These are phyloP conservation scores for Skeletonema costatum DNA, from an alignment of 108 stramenopile species.

Conservation along the genomic window DNA sequence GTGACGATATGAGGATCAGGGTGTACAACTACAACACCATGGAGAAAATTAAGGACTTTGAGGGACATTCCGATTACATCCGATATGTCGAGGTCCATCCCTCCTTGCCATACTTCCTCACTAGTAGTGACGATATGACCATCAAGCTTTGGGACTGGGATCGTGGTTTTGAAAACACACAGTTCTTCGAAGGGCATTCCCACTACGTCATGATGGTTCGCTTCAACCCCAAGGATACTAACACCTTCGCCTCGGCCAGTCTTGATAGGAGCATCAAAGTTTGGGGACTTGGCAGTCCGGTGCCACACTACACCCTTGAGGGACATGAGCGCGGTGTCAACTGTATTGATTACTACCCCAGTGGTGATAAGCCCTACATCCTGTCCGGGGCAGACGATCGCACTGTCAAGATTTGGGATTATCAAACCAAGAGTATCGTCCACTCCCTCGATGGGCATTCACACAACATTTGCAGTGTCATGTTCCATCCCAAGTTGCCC, in stretches of 20 bases:
- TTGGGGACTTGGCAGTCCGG: slow-evolving; percentile 91
- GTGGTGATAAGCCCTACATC: slow-evolving; percentile 99
- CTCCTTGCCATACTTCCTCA: slow-evolving; percentile 90
- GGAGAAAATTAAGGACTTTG: slow-evolving; percentile 98
- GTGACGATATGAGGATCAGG: slow-evolving; percentile 93
- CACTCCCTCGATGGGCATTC: slow-evolving; percentile 98
- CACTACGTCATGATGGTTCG: slow-evolving; percentile 99
- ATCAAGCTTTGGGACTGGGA: slow-evolving; percentile 99
- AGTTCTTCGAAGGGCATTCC: slow-evolving; percentile 96
- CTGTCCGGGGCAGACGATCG: slow-evolving; percentile 97
- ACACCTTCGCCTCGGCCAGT: slow-evolving; percentile 97
- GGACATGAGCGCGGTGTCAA: slow-evolving; percentile 99
- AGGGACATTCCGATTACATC: slow-evolving; percentile 99
- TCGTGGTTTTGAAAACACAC: slow-evolving; percentile 92
- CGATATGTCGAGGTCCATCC: slow-evolving; percentile 98
- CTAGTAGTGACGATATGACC: slow-evolving; percentile 95
- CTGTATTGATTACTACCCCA: slow-evolving; percentile 98
- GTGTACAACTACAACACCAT: slow-evolving; percentile 99
- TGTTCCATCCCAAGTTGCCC: slow-evolving; percentile 99
- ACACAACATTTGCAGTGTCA: slow-evolving; percentile 96
- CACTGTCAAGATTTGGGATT: slow-evolving; percentile 97
- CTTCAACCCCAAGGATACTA: slow-evolving; percentile 99
- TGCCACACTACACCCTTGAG: slow-evolving; percentile 97
- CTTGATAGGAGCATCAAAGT: slow-evolving; percentile 98
- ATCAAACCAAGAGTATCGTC: slow-evolving; percentile 91